Evolutionary conservation across 176 grass and related monocot genomes (phyloP).

Genomic region (barley (Hordeum vulgare)): MorexV3_pseudomolecules_assembly NC_058524.1:522305620-522306119

Average conservation of each 20-base stretch:
- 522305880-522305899: slow-evolving; percentile 26
- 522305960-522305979: slow-evolving; percentile 2
- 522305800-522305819: background rate
- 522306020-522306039: slow-evolving; percentile 53
- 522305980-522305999: slow-evolving; percentile 21
- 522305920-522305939: slow-evolving; percentile 36
- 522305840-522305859: slow-evolving; percentile 37
- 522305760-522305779: slow-evolving; percentile 40
- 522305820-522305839: slow-evolving; percentile 20
- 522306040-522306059: slow-evolving; percentile 33
- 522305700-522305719: slow-evolving; percentile 15
- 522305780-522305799: slow-evolving; percentile 35
- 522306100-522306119: slow-evolving; percentile 52
- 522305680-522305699: no score
- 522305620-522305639: no score
- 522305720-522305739: slow-evolving; percentile 25
- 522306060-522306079: slow-evolving; percentile 49
- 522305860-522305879: slow-evolving; percentile 73
- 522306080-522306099: slow-evolving; percentile 70
- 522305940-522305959: slow-evolving; percentile 35
- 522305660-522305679: no score
- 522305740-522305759: slow-evolving; percentile 20
- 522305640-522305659: no score
- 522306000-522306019: slow-evolving; percentile 22
- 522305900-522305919: slow-evolving; percentile 39